phyloP scores from a whole-genome alignment of 805 yeast genomes.

The Saccharomycopsis schoenii region DNA sequence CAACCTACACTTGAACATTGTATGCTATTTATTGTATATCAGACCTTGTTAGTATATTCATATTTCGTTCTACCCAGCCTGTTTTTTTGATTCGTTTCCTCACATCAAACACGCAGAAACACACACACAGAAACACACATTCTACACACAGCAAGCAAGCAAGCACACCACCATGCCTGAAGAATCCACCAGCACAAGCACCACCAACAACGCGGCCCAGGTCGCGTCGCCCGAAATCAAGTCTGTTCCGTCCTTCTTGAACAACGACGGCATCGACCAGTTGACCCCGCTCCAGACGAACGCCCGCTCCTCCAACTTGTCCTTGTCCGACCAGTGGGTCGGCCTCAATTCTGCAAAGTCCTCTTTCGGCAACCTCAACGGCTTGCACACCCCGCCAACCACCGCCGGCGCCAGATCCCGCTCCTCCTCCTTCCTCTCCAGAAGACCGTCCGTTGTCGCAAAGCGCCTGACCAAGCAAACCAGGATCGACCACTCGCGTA shows the following conservation, averaged over 20 bases:
- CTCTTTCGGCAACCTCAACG: slow-evolving; percentile 17
- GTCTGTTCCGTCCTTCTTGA: slow-evolving; percentile 39
- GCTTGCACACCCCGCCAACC: slow-evolving; percentile 2
- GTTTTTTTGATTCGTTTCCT: no score
- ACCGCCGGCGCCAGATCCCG: slow-evolving; percentile 2
- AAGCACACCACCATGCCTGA: not conserved
- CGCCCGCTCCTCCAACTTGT: slow-evolving; percentile 54
- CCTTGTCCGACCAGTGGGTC: slow-evolving; percentile 66
- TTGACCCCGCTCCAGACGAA: slow-evolving; percentile 53
- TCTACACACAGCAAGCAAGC: no score
- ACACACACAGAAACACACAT: no score
- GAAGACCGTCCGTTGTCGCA: slow-evolving; percentile 36
- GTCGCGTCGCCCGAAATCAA: slow-evolving; percentile 14
- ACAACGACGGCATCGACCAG: slow-evolving; percentile 65
- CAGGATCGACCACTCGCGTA: slow-evolving; percentile 58
- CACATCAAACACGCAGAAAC: no score
- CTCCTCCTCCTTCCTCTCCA: slow-evolving; percentile 21
- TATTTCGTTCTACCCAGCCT: no score
- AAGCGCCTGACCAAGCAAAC: slow-evolving; percentile 34
- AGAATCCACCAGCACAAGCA: not conserved
- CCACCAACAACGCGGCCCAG: not conserved
- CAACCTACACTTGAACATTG: no score
- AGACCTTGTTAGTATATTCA: no score
- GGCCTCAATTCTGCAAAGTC: slow-evolving; percentile 24
- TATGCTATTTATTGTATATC: no score